Base-by-base conservation (phyloP, 208 protist genomes). In the Herpetomonas tarakana region DNA sequence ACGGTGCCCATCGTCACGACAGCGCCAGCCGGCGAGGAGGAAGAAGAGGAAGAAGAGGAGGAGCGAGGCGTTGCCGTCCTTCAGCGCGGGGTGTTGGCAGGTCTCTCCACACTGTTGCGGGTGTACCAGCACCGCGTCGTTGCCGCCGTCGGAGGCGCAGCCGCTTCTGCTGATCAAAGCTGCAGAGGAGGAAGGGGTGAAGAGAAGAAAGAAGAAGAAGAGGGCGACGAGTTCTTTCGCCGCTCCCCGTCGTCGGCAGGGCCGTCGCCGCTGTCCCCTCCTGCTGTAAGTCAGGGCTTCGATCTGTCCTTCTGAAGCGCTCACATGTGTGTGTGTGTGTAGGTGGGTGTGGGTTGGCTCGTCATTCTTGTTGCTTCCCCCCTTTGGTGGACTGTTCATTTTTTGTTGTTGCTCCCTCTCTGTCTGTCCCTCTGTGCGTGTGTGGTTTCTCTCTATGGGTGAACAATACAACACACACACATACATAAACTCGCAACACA, bases 281-380 rank as follows among this genome's bases (percentile, higher is more conserved):
- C 35, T 18, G 35, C 9, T 18, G 35, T 41, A 14, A 41, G 35
- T 14, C 35, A 41, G 35, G 35, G 35, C 14, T 41, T 41, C 54
- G 19, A 46, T 62, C 4, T 26, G 44, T 16, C 30, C 38, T n/a
- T 62, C 21, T 25, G 57, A 62, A 38, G 39, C 26, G 57, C 2
- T 62, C 16, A 44, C 46, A n/a, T n/a, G n/a, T n/a, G n/a, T n/a
- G n/a, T n/a, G n/a, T n/a, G n/a, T n/a, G n/a, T n/a, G n/a, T n/a
- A n/a, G n/a, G n/a, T n/a, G n/a, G n/a, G n/a, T n/a, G n/a, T n/a
- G n/a, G n/a, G n/a, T n/a, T n/a, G n/a, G n/a, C n/a, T n/a, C n/a
- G n/a, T n/a, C n/a, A n/a, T n/a, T n/a, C n/a, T n/a, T n/a, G n/a
- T n/a, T n/a, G n/a, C n/a, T n/a, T n/a, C n/a, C n/a, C n/a, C n/a